A percentile compares a stretch with the other conserved stretches of the same genome.
These are phyloP conservation scores for sorghum (Sorghum bicolor) DNA, from an alignment of 176 grass and related monocot genomes.

Conservation along the genomic window Sorghum_bicolor_NCBIv3 NC_012876.2:90001-90500, in stretches of 20 bases:
- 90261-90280: conserved; percentile 66
- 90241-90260: conserved; percentile 76
- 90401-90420: conserved; percentile 67
- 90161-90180: not conserved
- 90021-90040: not conserved
- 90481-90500: not conserved
- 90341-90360: not conserved
- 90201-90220: conserved; percentile 83
- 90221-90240: conserved; percentile 66
- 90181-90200: conserved; percentile 60
- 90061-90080: not conserved
- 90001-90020: not conserved
- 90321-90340: not conserved
- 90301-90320: not conserved
- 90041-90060: not conserved
- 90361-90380: not conserved
- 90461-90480: conserved; percentile 65
- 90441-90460: conserved; percentile 36
- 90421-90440: conserved; percentile 84
- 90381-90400: not conserved
- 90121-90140: not conserved
- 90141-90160: not conserved
- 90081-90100: not conserved
- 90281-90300: conserved; percentile 44
- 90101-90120: not conserved